Conservation (phyloP, 495 filamentous ascomycete species). For the Bombardia bombarda region DNA sequence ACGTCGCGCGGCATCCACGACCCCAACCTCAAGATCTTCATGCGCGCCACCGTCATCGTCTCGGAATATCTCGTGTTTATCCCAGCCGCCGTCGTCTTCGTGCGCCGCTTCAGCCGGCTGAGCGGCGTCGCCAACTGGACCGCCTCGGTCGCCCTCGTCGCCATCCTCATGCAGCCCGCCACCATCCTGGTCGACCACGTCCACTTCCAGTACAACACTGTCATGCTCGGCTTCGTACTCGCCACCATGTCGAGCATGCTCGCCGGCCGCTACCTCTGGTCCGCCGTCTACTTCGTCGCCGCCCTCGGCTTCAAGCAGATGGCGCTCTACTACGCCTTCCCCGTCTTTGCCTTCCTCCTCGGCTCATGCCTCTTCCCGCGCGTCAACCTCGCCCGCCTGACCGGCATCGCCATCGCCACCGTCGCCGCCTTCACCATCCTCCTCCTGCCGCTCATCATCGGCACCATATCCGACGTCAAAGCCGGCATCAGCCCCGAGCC, state of each 20-base stretch:
- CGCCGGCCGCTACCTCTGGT: conserved; percentile 77
- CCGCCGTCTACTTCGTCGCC: conserved; percentile 87
- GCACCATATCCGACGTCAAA: conserved; percentile 51
- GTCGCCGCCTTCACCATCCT: conserved; percentile 64
- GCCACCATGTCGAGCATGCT: conserved; percentile 83
- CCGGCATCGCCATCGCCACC: conserved; percentile 68
- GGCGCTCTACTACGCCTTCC: conserved; percentile 93
- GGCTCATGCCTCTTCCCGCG: conserved; percentile 74
- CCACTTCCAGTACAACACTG: conserved; percentile 99
- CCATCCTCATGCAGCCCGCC: conserved; percentile 85
- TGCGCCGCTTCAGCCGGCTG: conserved; percentile 65
- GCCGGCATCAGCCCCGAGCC: conserved; percentile 42
- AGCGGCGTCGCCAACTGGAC: conserved; percentile 67
- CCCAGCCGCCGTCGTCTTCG: conserved; percentile 76
- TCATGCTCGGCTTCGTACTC: conserved; percentile 87
- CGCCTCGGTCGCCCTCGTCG: conserved; percentile 73
- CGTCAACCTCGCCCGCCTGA: conserved; percentile 58
- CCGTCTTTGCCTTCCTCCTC: conserved; percentile 84
- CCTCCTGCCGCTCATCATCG: conserved; percentile 63
- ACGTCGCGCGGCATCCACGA: conserved; percentile 76
- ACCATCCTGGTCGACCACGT: conserved; percentile 92
- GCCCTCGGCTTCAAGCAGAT: conserved; percentile 96
- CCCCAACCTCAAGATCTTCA: conserved; percentile 77
- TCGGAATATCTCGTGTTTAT: conserved; percentile 89
- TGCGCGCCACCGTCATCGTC: conserved; percentile 81